Evolutionary conservation across 352 stramenopile species (phyloP), one percentile per base, ranked within the genome.

Genomic region (Aphanomyces euteiches): DNA sequence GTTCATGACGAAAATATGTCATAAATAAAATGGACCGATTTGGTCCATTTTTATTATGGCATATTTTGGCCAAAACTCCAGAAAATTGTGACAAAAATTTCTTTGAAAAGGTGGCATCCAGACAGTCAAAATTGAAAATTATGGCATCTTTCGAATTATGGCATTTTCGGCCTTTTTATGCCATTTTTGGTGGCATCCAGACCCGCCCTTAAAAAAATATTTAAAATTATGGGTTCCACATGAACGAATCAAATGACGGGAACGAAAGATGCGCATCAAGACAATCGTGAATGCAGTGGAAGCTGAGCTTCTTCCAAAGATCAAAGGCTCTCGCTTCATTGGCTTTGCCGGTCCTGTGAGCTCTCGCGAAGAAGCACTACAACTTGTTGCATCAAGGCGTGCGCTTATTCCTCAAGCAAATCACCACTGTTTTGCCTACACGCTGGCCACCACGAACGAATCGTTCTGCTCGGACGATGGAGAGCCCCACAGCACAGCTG

Each of bases 311-410:
- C 80, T 77, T 28, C 50, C 64, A 15, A 93, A 93, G 79, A 84
- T 83, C 73, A 93, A 91, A 74, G 82, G 83, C 66, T 93, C 85
- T 47, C 84, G 85, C 67, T 93, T 93, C 77, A 90, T 92, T 72
- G 77, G 82, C 6, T 82, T 81, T 4, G 81, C 76, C 38, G 89
- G 78, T 77, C 85, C 85, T 34, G 68, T 92, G 0, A 50, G 34
- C 54, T 78, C 74, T 36, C 78, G 81, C 1, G 47, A 73, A 19
- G 69, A 83, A 36, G 80, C 88, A 3, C 80, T 81, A 65, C 74
- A 76, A 36, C 72, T 83, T 59, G 69, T 93, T 41, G 79, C 79
- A 37, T 59, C 71, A 1, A 78, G 87, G 41, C 75, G 79, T 66
- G 65, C 56, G 48, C 74, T 76, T 66, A 85, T 84, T 61, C 85